Evolutionary conservation across 2,329 filamentous ascomycete species (phyloP).

Genomic region (Helotiales sp.): DNA sequence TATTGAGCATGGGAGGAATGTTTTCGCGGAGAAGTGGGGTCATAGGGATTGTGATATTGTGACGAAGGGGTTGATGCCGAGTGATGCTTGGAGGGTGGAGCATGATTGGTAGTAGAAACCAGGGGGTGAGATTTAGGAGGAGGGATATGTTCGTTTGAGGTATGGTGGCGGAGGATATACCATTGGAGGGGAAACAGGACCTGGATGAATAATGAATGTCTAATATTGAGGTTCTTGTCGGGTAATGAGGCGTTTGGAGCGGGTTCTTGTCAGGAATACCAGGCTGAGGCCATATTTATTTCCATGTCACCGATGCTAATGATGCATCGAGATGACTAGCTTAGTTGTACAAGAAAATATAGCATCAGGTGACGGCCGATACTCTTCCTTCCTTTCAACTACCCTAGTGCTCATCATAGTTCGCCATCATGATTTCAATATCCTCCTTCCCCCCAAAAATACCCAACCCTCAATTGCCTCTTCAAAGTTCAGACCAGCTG

Average conservation of each 20-base stretch:
- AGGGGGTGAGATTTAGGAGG: background rate
- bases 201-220: background rate
- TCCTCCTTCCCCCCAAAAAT: too few species aligned
- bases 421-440: too few species aligned
- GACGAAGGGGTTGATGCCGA: constrained; percentile 38
- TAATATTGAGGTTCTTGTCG: background rate
- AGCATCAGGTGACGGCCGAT: too few species aligned
- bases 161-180: background rate
- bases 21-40: constrained; percentile 47
- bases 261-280: background rate
- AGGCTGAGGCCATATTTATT: background rate
- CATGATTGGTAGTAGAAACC: constrained; percentile 37
- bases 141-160: background rate
- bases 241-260: background rate
- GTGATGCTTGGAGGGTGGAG: constrained; percentile 49
- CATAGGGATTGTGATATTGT: constrained; percentile 44
- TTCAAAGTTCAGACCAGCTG: too few species aligned
- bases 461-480: too few species aligned
- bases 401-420: too few species aligned
- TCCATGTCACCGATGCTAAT: too few species aligned
- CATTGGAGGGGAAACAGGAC: background rate
- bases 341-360: too few species aligned
- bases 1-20: constrained; percentile 45
- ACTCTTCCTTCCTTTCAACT: too few species aligned
- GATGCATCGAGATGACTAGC: too few species aligned